Conservation (phyloP, 2,329 filamentous ascomycete species). For the Exophiala sp. region DNA sequence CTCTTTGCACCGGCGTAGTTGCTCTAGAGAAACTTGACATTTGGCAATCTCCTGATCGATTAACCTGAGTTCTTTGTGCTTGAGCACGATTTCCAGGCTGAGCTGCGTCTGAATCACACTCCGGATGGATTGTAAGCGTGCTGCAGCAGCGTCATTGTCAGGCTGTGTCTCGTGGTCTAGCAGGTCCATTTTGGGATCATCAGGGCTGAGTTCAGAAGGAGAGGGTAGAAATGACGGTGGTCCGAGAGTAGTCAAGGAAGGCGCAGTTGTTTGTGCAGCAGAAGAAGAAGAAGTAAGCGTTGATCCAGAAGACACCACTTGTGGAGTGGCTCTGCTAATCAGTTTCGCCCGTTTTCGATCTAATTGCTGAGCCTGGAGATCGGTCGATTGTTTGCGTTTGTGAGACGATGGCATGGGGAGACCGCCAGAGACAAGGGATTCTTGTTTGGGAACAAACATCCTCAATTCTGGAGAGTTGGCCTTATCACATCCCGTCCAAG, state of each 20-base stretch:
- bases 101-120: conserved; percentile 79
- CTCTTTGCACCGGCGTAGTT: conserved; percentile 83
- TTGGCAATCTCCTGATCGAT: conserved; percentile 96
- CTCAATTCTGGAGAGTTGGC: conserved; percentile 41
- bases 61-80: conserved; percentile 87
- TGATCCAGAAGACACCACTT: conserved; percentile 1
- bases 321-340: not conserved
- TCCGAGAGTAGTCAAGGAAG: conserved; percentile 20
- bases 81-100: conserved; percentile 83
- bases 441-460: conserved; percentile 38
- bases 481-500: conserved; percentile 46
- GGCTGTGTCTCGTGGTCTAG: conserved; percentile 28
- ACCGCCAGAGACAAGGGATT: conserved; percentile 18
- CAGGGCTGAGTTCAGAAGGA: conserved; percentile 16
- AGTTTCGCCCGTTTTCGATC: conserved; percentile 20
- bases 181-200: conserved; percentile 30
- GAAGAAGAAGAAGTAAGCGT: conserved; percentile 7
- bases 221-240: conserved; percentile 13
- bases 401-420: conserved; percentile 31
- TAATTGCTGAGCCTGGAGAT: conserved; percentile 8
- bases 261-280: conserved; percentile 9
- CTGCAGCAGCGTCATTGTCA: conserved; percentile 8
- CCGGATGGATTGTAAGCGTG: conserved; percentile 44
- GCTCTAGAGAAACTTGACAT: conserved; percentile 87
- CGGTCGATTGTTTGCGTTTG: conserved; percentile 51